These are phyloP conservation scores for Pseudopithomyces chartarum DNA, from an alignment of 2,329 filamentous ascomycete genomes.

Conservation along the genomic window DNA sequence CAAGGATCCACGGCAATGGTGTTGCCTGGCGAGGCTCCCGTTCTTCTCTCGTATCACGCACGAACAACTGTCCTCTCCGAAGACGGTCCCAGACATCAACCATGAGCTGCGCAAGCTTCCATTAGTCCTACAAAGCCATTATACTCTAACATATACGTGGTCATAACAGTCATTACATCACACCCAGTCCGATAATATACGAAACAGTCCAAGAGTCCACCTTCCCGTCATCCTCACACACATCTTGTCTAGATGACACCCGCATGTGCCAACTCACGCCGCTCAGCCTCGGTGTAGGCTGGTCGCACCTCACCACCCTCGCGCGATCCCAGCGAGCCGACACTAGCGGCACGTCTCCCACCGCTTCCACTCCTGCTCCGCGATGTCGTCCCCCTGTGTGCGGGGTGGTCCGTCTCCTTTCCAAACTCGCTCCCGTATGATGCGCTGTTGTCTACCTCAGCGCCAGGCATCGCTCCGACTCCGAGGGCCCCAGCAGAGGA, in stretches of 20 bases:
- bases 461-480: slow-evolving; percentile 50
- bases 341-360: slow-evolving; percentile 27
- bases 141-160: slow-evolving; percentile 1
- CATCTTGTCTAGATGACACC: slow-evolving; percentile 19
- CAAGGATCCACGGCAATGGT: too few species aligned
- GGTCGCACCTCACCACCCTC: slow-evolving; percentile 30
- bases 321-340: slow-evolving; percentile 26
- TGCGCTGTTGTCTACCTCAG: slow-evolving; percentile 9
- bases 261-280: slow-evolving; percentile 29
- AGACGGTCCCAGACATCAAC: background rate
- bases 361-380: slow-evolving; percentile 28
- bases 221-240: background rate
- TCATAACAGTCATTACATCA: slow-evolving; percentile 5
- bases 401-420: slow-evolving; percentile 20
- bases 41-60: background rate
- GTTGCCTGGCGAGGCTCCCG: slow-evolving; percentile 2
- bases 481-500: slow-evolving; percentile 56
- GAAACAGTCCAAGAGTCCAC: background rate
- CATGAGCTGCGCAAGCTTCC: background rate
- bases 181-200: background rate
- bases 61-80: background rate
- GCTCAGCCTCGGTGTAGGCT: slow-evolving; percentile 37
- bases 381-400: slow-evolving; percentile 22
- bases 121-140: background rate
- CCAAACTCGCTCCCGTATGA: slow-evolving; percentile 18